Evolutionary conservation across 768 basidiomycete genomes (phyloP).

Genomic region (Rhodotorula toruloides): DNA sequence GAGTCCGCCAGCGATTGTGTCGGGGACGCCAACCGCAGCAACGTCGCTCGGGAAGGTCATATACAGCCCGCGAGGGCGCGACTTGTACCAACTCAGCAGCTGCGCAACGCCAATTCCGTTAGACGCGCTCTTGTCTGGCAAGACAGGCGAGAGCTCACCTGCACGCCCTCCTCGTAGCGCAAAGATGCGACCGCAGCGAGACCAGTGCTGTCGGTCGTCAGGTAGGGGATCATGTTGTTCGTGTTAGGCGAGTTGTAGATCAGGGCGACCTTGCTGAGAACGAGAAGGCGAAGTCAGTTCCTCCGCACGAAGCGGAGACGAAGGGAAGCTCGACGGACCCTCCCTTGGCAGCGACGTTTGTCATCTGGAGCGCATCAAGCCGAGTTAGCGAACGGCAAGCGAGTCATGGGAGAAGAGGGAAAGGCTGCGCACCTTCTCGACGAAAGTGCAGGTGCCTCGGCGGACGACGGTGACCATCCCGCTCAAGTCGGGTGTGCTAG

Average conservation of each 20-base stretch:
- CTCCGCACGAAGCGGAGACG: too few species aligned
- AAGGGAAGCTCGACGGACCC: too few species aligned
- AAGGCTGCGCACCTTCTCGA: conserved; percentile 54
- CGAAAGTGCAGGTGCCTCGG: conserved; percentile 59
- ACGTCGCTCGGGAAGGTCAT: conserved; percentile 5
- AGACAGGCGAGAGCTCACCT: too few species aligned
- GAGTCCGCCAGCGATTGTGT: conserved; percentile 4
- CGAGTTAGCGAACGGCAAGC: conserved; percentile 40
- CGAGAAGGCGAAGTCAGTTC: too few species aligned
- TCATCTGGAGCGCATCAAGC: too few species aligned
- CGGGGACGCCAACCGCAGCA: not conserved
- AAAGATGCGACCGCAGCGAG: conserved; percentile 15
- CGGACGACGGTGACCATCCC: conserved; percentile 57
- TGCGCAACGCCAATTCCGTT: too few species aligned
- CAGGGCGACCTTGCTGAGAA: conserved; percentile 47
- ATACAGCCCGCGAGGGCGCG: not conserved
- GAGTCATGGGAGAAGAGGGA: conserved; percentile 48
- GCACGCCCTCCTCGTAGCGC: conserved; percentile 22
- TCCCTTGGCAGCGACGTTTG: too few species aligned
- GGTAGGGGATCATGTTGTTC: conserved; percentile 8
- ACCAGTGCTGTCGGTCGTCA: not conserved
- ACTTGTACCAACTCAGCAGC: conserved; percentile 15
- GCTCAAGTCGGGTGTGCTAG: conserved; percentile 55
- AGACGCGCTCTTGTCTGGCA: not conserved
- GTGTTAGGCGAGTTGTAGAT: conserved; percentile 19